Percentiles rank a stretch among this genome's conserved stretches.
phyloP scores from a whole-genome alignment of 2,329 filamentous ascomycete species.

The Talaromyces verruculosus region DNA sequence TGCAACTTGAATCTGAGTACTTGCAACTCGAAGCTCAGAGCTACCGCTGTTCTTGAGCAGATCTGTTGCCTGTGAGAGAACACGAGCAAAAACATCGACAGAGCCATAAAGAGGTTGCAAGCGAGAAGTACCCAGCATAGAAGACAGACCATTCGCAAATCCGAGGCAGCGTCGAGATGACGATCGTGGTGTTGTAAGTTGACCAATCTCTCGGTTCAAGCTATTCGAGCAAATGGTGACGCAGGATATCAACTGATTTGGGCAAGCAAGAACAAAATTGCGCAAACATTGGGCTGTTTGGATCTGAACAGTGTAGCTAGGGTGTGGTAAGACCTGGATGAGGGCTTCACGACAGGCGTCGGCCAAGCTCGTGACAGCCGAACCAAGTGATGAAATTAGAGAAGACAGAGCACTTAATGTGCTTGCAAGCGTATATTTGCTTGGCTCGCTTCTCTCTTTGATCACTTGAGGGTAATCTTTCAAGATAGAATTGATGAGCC shows the following conservation, averaged over 20 bases:
- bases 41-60: constrained; percentile 89
- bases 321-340: constrained; percentile 86
- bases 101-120: constrained; percentile 89
- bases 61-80: constrained; percentile 86
- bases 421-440: constrained; percentile 79
- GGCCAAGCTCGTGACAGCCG: constrained; percentile 74
- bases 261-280: constrained; percentile 83
- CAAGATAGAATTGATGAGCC: constrained; percentile 80
- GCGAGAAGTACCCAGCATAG: constrained; percentile 85
- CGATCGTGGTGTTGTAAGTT: constrained; percentile 72
- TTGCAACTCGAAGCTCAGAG: constrained; percentile 84
- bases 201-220: constrained; percentile 77
- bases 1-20: constrained; percentile 93
- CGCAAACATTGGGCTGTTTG: constrained; percentile 84
- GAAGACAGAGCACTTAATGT: constrained; percentile 76
- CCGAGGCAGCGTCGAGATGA: constrained; percentile 82
- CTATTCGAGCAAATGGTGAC: constrained; percentile 97
- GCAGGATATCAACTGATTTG: constrained; percentile 85
- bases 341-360: constrained; percentile 84
- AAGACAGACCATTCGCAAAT: constrained; percentile 86
- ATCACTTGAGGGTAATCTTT: constrained; percentile 92
- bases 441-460: constrained; percentile 82
- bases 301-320: constrained; percentile 93
- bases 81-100: constrained; percentile 88
- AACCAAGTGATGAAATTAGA: constrained; percentile 75